Percentiles rank a stretch among this genome's conserved stretches.
Conservation (phyloP, 2,329 filamentous ascomycete species). For the Diplodia scrobiculata region DNA sequence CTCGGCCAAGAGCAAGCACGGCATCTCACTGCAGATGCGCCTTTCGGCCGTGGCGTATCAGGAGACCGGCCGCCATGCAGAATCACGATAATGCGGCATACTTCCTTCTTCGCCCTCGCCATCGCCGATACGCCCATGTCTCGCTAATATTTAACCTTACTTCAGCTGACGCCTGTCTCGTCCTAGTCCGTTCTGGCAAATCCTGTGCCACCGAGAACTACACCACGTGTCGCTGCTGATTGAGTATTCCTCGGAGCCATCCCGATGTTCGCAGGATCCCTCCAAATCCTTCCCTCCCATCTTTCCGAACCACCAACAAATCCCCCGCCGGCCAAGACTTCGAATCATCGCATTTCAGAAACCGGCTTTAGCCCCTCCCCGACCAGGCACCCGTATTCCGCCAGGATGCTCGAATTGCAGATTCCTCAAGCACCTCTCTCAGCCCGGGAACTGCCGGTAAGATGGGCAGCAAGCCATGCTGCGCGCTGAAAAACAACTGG, state of each 20-base stretch:
- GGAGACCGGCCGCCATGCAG: constrained; percentile 1
- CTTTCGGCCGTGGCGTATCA: neutral
- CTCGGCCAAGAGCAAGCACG: neutral
- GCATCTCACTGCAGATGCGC: constrained; percentile 5
- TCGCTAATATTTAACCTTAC: constrained; percentile 21
- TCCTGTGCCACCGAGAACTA: neutral
- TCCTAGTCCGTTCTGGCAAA: neutral
- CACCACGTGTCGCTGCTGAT: neutral
- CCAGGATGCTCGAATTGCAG: neutral
- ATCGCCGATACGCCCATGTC: neutral
- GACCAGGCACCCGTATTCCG: too few species aligned
- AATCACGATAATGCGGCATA: neutral
- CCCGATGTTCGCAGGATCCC: neutral
- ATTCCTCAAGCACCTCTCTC: neutral
- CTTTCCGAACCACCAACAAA: neutral
- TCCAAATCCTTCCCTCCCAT: neutral
- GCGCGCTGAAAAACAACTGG: neutral
- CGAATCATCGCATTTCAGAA: neutral
- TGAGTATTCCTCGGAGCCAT: neutral
- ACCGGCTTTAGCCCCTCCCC: neutral
- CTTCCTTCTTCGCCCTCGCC: neutral
- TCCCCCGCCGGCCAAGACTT: neutral
- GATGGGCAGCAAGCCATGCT: neutral
- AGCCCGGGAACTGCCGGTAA: neutral
- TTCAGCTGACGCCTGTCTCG: constrained; percentile 13